phyloP scores from a whole-genome alignment of 805 yeast genomes.

The Brettanomyces bruxellensis region DNA sequence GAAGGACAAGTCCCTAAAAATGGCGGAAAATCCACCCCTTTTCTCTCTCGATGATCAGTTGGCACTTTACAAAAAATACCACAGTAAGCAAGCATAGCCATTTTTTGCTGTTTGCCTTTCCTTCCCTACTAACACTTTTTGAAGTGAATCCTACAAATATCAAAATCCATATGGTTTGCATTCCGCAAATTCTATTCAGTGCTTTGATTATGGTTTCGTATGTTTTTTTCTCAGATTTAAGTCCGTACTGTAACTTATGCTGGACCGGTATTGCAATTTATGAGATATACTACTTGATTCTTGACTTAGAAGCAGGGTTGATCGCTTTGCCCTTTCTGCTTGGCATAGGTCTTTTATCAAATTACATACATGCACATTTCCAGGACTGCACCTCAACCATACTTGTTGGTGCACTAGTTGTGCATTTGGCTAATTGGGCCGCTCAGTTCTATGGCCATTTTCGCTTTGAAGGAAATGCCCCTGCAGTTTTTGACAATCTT shows the following conservation, averaged over 20 bases:
- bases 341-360: slow-evolving; percentile 11
- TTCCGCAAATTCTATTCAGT: slow-evolving; percentile 65
- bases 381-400: slow-evolving; percentile 12
- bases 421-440: slow-evolving; percentile 60
- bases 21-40: slow-evolving; percentile 5
- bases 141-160: slow-evolving; percentile 44
- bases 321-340: slow-evolving; percentile 31
- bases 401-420: slow-evolving; percentile 22
- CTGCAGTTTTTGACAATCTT: slow-evolving; percentile 78
- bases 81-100: slow-evolving; percentile 1
- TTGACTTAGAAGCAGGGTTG: slow-evolving; percentile 46
- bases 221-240: slow-evolving; percentile 16
- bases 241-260: slow-evolving; percentile 18
- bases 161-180: slow-evolving; percentile 64
- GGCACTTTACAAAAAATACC: slow-evolving; percentile 45
- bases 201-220: slow-evolving; percentile 31
- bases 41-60: slow-evolving; percentile 39
- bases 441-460: slow-evolving; percentile 88
- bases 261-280: slow-evolving; percentile 43
- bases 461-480: slow-evolving; percentile 68
- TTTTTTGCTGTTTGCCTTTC: not conserved
- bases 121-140: not conserved
- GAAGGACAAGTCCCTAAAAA: too few relatives aligned
- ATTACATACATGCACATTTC: slow-evolving; percentile 9
- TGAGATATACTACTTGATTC: slow-evolving; percentile 45